Conservation (phyloP, 2,329 filamentous ascomycete genomes). For the Fusarium graminum region DNA sequence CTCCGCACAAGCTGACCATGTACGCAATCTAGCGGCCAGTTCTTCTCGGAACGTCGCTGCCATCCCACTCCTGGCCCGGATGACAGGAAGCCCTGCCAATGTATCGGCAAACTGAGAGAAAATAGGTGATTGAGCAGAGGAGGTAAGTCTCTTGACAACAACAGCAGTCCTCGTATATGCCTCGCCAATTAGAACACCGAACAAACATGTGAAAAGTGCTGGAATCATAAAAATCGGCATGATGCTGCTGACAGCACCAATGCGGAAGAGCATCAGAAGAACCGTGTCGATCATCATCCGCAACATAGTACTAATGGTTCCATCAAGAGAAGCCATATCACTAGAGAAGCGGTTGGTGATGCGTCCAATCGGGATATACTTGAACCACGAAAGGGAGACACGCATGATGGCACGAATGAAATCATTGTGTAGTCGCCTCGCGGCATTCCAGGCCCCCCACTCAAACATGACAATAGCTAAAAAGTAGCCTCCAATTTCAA, state of each 20-base stretch:
- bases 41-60: slow-evolving; percentile 61
- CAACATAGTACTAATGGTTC: slow-evolving; percentile 60
- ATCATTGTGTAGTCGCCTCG: slow-evolving; percentile 64
- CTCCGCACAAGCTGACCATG: slow-evolving; percentile 62
- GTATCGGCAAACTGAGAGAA: slow-evolving; percentile 70
- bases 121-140: slow-evolving; percentile 65
- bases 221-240: slow-evolving; percentile 66
- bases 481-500: slow-evolving; percentile 59
- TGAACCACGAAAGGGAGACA: slow-evolving; percentile 70
- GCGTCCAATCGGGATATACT: slow-evolving; percentile 65
- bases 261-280: slow-evolving; percentile 60
- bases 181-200: slow-evolving; percentile 62
- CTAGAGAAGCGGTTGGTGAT: slow-evolving; percentile 69
- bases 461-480: slow-evolving; percentile 63
- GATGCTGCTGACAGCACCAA: slow-evolving; percentile 63
- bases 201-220: slow-evolving; percentile 59
- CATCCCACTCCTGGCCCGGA: slow-evolving; percentile 65
- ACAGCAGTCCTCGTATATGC: slow-evolving; percentile 65
- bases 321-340: slow-evolving; percentile 69
- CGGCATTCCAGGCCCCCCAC: slow-evolving; percentile 69
- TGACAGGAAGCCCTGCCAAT: slow-evolving; percentile 63
- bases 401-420: slow-evolving; percentile 66
- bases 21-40: slow-evolving; percentile 63
- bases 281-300: slow-evolving; percentile 58
- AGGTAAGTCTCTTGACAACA: slow-evolving; percentile 60